Evolutionary conservation across 495 filamentous ascomycete genomes (phyloP), one percentile per base, ranked within the genome.

Genomic region (Tuber brumale): DNA sequence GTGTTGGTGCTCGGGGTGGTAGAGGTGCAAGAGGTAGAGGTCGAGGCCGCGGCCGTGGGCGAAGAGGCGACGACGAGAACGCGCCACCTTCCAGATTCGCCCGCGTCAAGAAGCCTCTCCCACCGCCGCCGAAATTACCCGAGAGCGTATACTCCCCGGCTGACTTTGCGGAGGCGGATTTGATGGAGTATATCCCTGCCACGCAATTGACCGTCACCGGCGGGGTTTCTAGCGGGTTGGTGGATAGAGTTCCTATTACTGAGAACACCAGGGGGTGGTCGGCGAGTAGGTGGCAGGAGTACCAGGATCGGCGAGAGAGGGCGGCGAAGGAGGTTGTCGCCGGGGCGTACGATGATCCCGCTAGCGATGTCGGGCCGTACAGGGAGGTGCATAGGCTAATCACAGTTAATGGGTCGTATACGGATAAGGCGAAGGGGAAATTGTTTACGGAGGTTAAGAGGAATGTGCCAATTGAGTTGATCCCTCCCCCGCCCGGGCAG

Each of bases 201-300:
- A 76, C 78, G 6, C 14, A 79, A 70, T 37, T 79, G 42, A 79
- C 72, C 9, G 57, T 66, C 16, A 73, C 79, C 35, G 78, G 78
- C 3, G 57, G 57, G 16, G 57, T 66, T 8, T 66, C 57, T 8
- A 66, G 57, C 27, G 57, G 27, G 31, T 19, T 66, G 57, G 10
- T 66, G 57, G 57, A 66, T 66, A 66, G 31, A 66, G 27, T 66
- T 4, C 57, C 74, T 16, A 39, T 37, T 8, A 48, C 70, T 10
- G 73, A 69, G n/a, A 71, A 75, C 21, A 80, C 61, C 6, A 76
- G n/a, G 6, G 43, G 61, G 45, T 79, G 78, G 73, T 48, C 57
- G 18, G 18, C n/a, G 21, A 66, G 35, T 19, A 75, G 71, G 44
- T 80, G 73, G 78, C 43, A 70, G 70, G 73, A 73, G 35, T 69